These are phyloP conservation scores for Cladophialophora carrionii DNA, from an alignment of 2,329 filamentous ascomycete species.

Conservation along the genomic window DNA sequence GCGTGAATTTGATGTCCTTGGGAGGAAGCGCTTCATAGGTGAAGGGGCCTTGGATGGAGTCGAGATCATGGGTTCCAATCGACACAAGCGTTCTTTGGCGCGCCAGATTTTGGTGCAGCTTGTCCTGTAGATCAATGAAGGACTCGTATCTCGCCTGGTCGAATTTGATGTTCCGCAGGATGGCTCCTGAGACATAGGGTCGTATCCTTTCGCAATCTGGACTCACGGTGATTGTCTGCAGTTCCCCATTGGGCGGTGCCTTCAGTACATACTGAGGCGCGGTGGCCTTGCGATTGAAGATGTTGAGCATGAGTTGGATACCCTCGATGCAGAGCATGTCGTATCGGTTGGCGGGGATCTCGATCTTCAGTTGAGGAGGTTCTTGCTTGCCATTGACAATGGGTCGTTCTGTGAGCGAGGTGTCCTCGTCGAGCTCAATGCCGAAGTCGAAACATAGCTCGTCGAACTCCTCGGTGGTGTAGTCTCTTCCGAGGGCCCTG, in stretches of 20 bases:
- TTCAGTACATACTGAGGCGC: conserved; percentile 80
- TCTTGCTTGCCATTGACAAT: conserved; percentile 78
- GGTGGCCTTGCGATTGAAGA: conserved; percentile 77
- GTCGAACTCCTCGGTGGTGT: conserved; percentile 93
- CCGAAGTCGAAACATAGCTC: conserved; percentile 98
- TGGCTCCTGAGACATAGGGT: conserved; percentile 84
- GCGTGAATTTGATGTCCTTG: conserved; percentile 87
- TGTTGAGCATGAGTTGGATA: conserved; percentile 91
- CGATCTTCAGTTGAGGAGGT: conserved; percentile 92
- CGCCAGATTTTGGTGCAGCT: conserved; percentile 94
- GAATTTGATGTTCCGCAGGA: conserved; percentile 89
- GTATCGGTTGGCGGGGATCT: conserved; percentile 91
- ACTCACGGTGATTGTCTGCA: conserved; percentile 79
- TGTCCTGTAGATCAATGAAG: conserved; percentile 97
- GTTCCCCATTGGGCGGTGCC: conserved; percentile 70
- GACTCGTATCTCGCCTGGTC: conserved; percentile 89
- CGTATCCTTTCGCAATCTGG: conserved; percentile 77
- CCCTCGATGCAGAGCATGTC: conserved; percentile 98
- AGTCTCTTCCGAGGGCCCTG: conserved; percentile 85
- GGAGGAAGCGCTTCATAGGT: conserved; percentile 91
- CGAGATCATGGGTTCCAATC: conserved; percentile 94
- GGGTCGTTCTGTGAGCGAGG: conserved; percentile 73
- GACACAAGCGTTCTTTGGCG: conserved; percentile 91
- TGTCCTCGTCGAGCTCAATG: conserved; percentile 95
- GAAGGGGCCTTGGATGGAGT: conserved; percentile 92